Evolutionary conservation across 805 yeast species (phyloP).

Genomic region (Candida manassasensis): DNA sequence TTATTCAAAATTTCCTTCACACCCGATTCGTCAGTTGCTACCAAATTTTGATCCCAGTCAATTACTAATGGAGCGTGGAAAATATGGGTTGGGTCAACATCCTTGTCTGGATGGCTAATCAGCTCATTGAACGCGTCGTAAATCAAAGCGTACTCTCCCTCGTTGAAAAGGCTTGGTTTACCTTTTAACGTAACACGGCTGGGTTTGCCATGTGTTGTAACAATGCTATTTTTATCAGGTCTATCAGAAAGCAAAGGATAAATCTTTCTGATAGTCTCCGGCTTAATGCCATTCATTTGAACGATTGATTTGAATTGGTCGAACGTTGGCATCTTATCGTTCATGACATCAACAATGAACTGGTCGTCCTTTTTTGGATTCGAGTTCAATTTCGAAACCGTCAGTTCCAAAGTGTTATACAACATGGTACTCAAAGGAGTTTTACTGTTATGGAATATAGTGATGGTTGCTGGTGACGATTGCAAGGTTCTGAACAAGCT

Average conservation of each 20-base stretch:
- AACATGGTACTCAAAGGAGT: conserved; percentile 29
- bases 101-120: conserved; percentile 17
- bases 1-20: conserved; percentile 18
- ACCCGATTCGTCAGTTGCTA: conserved; percentile 34
- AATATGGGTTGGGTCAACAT: conserved; percentile 27
- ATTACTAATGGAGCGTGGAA: conserved; percentile 40
- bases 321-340: conserved; percentile 38
- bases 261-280: conserved; percentile 22
- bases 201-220: conserved; percentile 8
- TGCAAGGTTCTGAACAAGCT: conserved; percentile 41
- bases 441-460: conserved; percentile 37
- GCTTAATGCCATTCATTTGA: conserved; percentile 22
- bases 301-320: conserved; percentile 33
- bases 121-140: conserved; percentile 31
- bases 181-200: conserved; percentile 13
- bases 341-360: conserved; percentile 34
- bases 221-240: conserved; percentile 8
- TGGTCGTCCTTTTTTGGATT: conserved; percentile 8
- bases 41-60: conserved; percentile 42
- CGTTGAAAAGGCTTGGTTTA: conserved; percentile 25
- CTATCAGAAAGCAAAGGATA: conserved; percentile 36
- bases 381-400: conserved; percentile 24
- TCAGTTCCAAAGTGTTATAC: conserved; percentile 26
- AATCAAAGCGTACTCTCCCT: conserved; percentile 35
- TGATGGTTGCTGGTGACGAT: conserved; percentile 36